These are phyloP conservation scores for Balamuthia mandrillaris DNA, from an alignment of 208 protist species.

Conservation along the genomic window DNA sequence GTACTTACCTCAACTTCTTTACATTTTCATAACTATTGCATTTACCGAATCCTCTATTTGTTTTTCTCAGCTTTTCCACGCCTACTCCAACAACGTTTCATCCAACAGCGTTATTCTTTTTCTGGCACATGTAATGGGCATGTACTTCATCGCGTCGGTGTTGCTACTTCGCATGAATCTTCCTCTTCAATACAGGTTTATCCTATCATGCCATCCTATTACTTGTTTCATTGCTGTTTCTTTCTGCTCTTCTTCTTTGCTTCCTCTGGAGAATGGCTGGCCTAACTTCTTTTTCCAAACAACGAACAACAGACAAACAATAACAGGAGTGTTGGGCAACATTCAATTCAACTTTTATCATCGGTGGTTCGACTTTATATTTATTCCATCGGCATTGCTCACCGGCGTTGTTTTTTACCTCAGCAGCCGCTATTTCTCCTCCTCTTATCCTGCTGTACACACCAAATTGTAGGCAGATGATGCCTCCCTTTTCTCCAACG, in stretches of 20 bases:
- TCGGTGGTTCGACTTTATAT: constrained; percentile 76
- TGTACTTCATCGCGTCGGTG: constrained; percentile 76
- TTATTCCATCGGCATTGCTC: constrained; percentile 47
- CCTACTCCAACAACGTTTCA: constrained; percentile 59
- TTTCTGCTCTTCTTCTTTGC: neutral
- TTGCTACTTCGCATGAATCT: constrained; percentile 74
- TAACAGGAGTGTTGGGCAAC: constrained; percentile 67
- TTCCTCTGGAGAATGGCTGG: neutral
- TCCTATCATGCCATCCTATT: constrained; percentile 27
- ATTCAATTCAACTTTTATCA: constrained; percentile 76
- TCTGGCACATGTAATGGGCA: constrained; percentile 72
- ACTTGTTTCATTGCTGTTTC: neutral
- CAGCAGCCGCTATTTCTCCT: no score
- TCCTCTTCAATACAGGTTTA: constrained; percentile 62
- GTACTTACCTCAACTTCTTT: constrained; percentile 29
- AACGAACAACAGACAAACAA: constrained; percentile 49
- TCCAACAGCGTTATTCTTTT: constrained; percentile 67
- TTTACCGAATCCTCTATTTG: neutral
- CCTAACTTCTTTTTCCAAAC: neutral
- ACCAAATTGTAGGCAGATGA: no score
- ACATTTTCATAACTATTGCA: neutral
- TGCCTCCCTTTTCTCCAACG: no score
- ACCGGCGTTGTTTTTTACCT: no score
- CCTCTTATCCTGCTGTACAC: neutral
- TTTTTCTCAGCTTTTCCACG: constrained; percentile 62